phyloP scores from a whole-genome alignment of 2,329 filamentous ascomycete genomes.

The Epichloe coenophiala region DNA sequence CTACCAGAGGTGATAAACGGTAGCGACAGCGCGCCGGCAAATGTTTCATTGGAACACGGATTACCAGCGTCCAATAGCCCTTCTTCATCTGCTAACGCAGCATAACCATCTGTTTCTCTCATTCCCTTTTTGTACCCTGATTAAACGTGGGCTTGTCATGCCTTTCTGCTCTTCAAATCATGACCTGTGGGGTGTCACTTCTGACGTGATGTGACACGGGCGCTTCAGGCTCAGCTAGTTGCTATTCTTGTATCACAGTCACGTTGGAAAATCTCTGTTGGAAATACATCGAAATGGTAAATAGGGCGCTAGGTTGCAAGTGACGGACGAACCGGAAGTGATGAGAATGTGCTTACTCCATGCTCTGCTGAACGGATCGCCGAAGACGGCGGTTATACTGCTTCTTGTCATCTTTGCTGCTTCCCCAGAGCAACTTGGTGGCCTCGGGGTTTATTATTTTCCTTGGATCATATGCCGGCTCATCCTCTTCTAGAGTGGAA shows the following conservation, averaged over 20 bases:
- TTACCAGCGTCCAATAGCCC: background rate
- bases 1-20: background rate
- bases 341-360: slow-evolving; percentile 35
- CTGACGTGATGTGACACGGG: background rate
- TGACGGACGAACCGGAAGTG: background rate
- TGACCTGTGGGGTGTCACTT: background rate
- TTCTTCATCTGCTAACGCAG: background rate
- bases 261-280: slow-evolving; percentile 21
- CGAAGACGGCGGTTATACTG: slow-evolving; percentile 71
- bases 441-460: slow-evolving; percentile 80
- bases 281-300: background rate
- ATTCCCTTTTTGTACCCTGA: background rate
- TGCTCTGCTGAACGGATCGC: slow-evolving; percentile 58
- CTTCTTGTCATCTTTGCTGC: slow-evolving; percentile 58
- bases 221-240: background rate
- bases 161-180: background rate
- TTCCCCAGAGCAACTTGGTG: slow-evolving; percentile 76
- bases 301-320: background rate
- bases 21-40: background rate
- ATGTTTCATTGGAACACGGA: background rate
- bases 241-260: background rate
- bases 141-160: background rate
- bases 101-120: background rate
- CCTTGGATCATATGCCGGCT: slow-evolving; percentile 78
- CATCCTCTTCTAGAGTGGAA: slow-evolving; percentile 70